Evolutionary conservation across 371 early-diverging fungal genomes (phyloP).

Genomic region (Smittium mucronatum): DNA sequence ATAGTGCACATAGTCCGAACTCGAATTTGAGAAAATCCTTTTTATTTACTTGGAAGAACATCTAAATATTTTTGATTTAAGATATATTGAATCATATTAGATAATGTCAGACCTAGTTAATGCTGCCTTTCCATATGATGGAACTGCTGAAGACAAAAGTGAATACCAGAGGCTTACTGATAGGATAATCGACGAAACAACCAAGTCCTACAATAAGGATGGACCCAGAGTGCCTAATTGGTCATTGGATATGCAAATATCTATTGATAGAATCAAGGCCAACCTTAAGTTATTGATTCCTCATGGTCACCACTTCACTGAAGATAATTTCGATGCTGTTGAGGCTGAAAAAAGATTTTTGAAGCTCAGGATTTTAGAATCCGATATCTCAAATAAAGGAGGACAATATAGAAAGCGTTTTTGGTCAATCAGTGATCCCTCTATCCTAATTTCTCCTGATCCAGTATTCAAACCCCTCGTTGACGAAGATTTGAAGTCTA

Average conservation of each 20-base stretch:
- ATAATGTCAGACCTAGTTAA: background rate
- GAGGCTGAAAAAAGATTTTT: background rate
- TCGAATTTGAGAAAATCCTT: no score
- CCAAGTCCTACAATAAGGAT: background rate
- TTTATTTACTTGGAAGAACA: no score
- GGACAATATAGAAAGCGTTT: background rate
- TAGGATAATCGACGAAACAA: background rate
- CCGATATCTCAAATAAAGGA: background rate
- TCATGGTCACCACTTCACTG: background rate
- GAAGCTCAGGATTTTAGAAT: background rate
- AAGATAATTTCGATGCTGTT: constrained; percentile 4
- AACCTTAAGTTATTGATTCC: background rate
- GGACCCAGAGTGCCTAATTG: constrained; percentile 9
- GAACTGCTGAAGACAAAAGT: background rate
- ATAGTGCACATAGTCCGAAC: no score
- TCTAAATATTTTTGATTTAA: no score
- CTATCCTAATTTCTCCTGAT: background rate
- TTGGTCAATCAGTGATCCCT: background rate
- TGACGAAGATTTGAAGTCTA: background rate
- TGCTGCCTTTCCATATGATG: background rate
- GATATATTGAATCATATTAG: background rate
- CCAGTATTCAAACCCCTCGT: background rate
- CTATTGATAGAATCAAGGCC: background rate
- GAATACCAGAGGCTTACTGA: background rate
- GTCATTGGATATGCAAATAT: constrained; percentile 4